Evolutionary conservation across 805 yeast genomes (phyloP).

Genomic region (Candida germanica): DNA sequence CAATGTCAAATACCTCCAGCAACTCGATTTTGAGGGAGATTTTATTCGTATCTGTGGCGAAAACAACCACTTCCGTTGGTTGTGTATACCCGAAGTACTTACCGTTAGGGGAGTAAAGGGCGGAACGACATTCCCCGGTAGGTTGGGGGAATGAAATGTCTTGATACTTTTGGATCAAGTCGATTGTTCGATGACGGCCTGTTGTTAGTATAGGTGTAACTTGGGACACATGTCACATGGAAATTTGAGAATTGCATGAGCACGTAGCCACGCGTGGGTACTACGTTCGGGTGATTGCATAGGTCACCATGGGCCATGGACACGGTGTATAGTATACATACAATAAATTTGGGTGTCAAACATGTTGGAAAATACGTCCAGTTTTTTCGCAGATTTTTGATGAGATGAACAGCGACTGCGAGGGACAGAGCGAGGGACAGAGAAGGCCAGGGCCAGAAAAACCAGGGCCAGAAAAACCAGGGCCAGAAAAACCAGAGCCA

Average conservation of each 20-base stretch:
- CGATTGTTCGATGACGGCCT: constrained; percentile 57
- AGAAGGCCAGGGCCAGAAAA: too few relatives aligned
- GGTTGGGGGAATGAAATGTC: constrained; percentile 36
- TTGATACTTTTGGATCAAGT: constrained; percentile 44
- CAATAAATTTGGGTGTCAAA: constrained; percentile 15
- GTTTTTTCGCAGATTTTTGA: too few relatives aligned
- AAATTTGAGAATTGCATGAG: background rate
- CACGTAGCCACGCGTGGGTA: background rate
- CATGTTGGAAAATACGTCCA: too few relatives aligned
- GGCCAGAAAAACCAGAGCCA: too few relatives aligned
- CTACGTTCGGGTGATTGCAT: too few relatives aligned
- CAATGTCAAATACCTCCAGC: constrained; percentile 72
- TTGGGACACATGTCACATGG: background rate
- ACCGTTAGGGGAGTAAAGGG: constrained; percentile 69
- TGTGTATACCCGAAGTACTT: constrained; percentile 68
- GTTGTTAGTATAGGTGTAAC: too few relatives aligned
- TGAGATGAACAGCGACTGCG: too few relatives aligned
- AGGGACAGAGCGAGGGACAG: too few relatives aligned
- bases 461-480: too few relatives aligned
- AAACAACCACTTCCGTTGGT: constrained; percentile 55
- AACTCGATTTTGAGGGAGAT: constrained; percentile 48
- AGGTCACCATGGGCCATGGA: too few relatives aligned
- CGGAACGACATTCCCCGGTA: constrained; percentile 53
- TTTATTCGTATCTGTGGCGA: constrained; percentile 44
- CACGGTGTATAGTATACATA: constrained; percentile 11